Evolutionary conservation across 1,284 basidiomycete genomes (phyloP).

Genomic region (Pseudozyma sp.): DNA sequence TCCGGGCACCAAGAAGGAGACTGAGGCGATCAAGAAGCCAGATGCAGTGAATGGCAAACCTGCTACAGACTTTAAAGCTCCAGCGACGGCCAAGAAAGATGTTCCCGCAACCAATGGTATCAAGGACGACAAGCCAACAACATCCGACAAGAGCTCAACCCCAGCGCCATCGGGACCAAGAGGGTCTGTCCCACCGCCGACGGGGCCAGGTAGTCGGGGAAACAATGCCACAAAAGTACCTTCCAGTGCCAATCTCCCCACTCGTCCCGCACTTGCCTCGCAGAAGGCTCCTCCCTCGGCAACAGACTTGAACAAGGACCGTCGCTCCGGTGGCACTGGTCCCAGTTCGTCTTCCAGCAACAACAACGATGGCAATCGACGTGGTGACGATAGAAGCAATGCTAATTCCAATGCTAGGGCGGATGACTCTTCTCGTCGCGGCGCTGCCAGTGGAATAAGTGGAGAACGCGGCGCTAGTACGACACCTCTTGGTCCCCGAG

Average conservation of each 20-base stretch:
- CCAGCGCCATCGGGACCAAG: slow-evolving; percentile 12
- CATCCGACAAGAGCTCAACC: slow-evolving; percentile 8
- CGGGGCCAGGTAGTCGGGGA: slow-evolving; percentile 19
- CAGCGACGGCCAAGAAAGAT: slow-evolving; percentile 6
- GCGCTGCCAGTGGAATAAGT: slow-evolving; percentile 5
- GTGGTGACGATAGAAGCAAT: slow-evolving; percentile 16
- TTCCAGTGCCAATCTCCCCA: slow-evolving; percentile 33
- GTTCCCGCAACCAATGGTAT: slow-evolving; percentile 11
- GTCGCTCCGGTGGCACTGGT: slow-evolving; percentile 9
- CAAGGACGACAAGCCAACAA: slow-evolving; percentile 4
- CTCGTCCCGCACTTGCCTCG: slow-evolving; percentile 22
- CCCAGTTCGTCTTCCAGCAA: background rate
- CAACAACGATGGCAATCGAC: slow-evolving; percentile 13
- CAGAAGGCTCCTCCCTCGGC: slow-evolving; percentile 19
- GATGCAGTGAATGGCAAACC: slow-evolving; percentile 1
- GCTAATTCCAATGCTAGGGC: background rate
- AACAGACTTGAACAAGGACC: slow-evolving; percentile 6
- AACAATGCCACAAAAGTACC: slow-evolving; percentile 22
- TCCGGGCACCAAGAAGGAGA: slow-evolving; percentile 9
- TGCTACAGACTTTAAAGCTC: background rate
- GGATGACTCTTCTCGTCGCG: slow-evolving; percentile 6
- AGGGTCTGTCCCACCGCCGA: slow-evolving; percentile 5
- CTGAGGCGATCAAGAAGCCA: slow-evolving; percentile 7
- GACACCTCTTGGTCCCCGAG: slow-evolving; percentile 23
- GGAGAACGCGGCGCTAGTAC: slow-evolving; percentile 7